Percentiles rank a stretch among this genome's conserved stretches.
Evolutionary conservation across 805 yeast genomes (phyloP).

Genomic region (Barnettozyma californica): DNA sequence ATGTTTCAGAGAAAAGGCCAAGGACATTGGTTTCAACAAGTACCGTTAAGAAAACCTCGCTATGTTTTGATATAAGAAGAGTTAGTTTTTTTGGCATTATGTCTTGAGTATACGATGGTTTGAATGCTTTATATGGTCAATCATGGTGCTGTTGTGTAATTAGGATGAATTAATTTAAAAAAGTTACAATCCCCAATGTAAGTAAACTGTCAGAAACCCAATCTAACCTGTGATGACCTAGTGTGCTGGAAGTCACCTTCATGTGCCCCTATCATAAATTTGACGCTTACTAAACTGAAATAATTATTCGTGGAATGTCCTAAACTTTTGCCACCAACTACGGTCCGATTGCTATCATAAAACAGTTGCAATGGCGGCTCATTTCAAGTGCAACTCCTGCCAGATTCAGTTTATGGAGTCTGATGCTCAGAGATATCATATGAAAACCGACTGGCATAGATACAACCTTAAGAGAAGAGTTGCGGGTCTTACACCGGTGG

Average conservation of each 20-base stretch:
- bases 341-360: neutral
- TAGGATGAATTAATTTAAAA: conserved; percentile 9
- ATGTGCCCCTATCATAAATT: neutral
- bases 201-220: neutral
- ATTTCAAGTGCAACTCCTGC: conserved; percentile 85
- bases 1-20: conserved; percentile 99
- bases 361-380: conserved; percentile 11
- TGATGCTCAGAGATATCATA: conserved; percentile 85
- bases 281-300: neutral
- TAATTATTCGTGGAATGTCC: too few species aligned
- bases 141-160: conserved; percentile 19
- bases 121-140: conserved; percentile 1
- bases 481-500: conserved; percentile 70
- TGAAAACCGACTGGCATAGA: conserved; percentile 98
- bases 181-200: conserved; percentile 5
- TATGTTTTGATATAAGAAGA: conserved; percentile 7
- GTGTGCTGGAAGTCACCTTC: too few species aligned
- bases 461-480: conserved; percentile 92
- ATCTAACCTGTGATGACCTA: too few species aligned
- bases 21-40: conserved; percentile 98
- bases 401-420: conserved; percentile 72
- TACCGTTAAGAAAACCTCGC: conserved; percentile 63
- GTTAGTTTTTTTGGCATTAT: conserved; percentile 6
- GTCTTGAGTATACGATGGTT: conserved; percentile 6
- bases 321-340: neutral